phyloP scores from a whole-genome alignment of 1,284 basidiomycete species.

The Pascua guehoae region DNA sequence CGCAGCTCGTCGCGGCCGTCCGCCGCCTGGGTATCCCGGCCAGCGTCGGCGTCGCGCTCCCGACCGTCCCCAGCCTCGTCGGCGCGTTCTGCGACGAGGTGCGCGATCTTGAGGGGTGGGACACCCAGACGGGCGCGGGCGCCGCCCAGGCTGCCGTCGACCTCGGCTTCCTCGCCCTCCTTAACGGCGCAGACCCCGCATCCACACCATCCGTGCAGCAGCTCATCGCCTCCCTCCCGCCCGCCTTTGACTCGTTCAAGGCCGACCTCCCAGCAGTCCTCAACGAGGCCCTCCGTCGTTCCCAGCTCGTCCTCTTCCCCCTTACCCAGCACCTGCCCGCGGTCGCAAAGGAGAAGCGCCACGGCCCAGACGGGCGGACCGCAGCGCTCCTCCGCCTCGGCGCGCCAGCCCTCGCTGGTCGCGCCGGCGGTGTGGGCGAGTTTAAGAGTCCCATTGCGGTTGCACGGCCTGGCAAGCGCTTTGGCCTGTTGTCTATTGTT shows the following conservation, averaged over 20 bases:
- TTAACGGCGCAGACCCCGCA: slow-evolving; percentile 22
- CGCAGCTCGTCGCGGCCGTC: slow-evolving; percentile 30
- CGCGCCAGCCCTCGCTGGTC: slow-evolving; percentile 14
- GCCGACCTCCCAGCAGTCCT: slow-evolving; percentile 20
- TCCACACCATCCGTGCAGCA: slow-evolving; percentile 20
- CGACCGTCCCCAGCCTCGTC: slow-evolving; percentile 24
- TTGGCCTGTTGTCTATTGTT: slow-evolving; percentile 43
- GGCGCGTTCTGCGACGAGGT: slow-evolving; percentile 22
- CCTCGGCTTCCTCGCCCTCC: slow-evolving; percentile 31
- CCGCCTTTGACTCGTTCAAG: not conserved
- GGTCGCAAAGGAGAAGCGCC: slow-evolving; percentile 1
- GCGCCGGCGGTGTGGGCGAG: slow-evolving; percentile 27
- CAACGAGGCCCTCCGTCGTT: slow-evolving; percentile 30
- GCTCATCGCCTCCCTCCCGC: slow-evolving; percentile 14
- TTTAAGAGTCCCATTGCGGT: slow-evolving; percentile 45
- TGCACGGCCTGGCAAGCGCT: slow-evolving; percentile 44
- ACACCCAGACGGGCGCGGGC: slow-evolving; percentile 14
- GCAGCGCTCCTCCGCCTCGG: slow-evolving; percentile 40
- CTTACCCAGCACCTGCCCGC: slow-evolving; percentile 29
- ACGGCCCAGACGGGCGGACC: slow-evolving; percentile 20
- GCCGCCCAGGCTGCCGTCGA: slow-evolving; percentile 34
- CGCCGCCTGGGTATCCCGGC: slow-evolving; percentile 37
- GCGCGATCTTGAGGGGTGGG: slow-evolving; percentile 30
- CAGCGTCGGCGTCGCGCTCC: slow-evolving; percentile 17
- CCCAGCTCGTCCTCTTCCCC: slow-evolving; percentile 37